Evolutionary conservation across 352 stramenopile genomes (phyloP).

Genomic region (Phytophthora pluvialis): DNA sequence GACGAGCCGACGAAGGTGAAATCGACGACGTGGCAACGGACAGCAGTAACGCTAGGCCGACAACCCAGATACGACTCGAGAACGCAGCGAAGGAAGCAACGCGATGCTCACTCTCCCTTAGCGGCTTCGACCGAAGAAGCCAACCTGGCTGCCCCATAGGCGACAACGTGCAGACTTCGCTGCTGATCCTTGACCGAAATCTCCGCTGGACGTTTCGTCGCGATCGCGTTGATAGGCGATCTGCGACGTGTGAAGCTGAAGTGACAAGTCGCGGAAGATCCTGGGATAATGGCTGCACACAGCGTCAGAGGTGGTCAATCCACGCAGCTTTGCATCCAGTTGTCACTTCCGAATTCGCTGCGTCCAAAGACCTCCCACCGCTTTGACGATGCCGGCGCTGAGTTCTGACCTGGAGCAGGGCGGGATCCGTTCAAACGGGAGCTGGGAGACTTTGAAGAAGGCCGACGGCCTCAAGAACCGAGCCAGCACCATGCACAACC

Average conservation of each 20-base stretch:
- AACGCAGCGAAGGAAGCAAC: not conserved
- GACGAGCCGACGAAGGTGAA: not conserved
- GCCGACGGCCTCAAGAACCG: slow-evolving; percentile 70
- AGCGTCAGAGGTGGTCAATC: not conserved
- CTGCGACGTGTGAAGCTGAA: slow-evolving; percentile 33
- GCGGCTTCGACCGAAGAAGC: too few species aligned
- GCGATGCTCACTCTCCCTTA: too few species aligned
- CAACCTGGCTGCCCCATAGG: too few species aligned
- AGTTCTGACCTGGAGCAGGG: slow-evolving; percentile 26
- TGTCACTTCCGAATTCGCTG: slow-evolving; percentile 28
- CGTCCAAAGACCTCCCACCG: not conserved
- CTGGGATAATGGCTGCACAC: slow-evolving; percentile 29
- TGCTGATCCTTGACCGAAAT: not conserved
- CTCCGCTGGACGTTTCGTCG: slow-evolving; percentile 8
- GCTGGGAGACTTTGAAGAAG: slow-evolving; percentile 70
- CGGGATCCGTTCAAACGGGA: slow-evolving; percentile 28
- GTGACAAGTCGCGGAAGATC: slow-evolving; percentile 1
- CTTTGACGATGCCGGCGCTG: slow-evolving; percentile 11
- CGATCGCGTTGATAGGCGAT: slow-evolving; percentile 10
- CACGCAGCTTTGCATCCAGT: not conserved
- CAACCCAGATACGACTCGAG: not conserved
- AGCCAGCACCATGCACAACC: slow-evolving; percentile 71
- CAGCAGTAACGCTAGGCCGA: not conserved
- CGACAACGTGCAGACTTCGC: too few species aligned
- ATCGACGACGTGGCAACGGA: not conserved